A percentile compares a stretch with the other conserved stretches of the same genome.
Conservation (phyloP, 2,329 filamentous ascomycete species). For the Sclerotinia nivalis region DNA sequence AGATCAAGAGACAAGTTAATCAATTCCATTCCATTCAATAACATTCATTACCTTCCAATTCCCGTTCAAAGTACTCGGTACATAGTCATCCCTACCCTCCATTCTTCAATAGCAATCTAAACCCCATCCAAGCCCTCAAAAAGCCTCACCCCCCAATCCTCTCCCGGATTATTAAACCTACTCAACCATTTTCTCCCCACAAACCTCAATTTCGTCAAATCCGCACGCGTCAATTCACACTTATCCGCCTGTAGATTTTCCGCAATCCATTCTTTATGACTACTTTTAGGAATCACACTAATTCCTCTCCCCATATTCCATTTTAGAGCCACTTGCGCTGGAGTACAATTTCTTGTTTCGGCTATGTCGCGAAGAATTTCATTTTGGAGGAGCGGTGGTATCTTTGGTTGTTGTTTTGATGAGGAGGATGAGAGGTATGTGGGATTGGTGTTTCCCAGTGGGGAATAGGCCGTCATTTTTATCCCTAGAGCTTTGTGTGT, state of each 20-base stretch:
- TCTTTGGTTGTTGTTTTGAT: too few relatives aligned
- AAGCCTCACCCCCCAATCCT: slow-evolving; percentile 42
- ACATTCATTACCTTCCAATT: too few relatives aligned
- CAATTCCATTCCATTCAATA: too few relatives aligned
- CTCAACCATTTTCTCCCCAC: slow-evolving; percentile 40
- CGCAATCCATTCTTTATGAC: slow-evolving; percentile 45
- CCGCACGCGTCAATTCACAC: slow-evolving; percentile 42
- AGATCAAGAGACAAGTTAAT: too few relatives aligned
- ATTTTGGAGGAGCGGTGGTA: slow-evolving; percentile 12
- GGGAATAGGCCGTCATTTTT: slow-evolving; percentile 42
- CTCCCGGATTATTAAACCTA: slow-evolving; percentile 39
- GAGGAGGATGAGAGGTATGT: slow-evolving; percentile 30
- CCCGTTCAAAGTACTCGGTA: too few relatives aligned
- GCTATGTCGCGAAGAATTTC: not conserved
- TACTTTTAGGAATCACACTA: slow-evolving; percentile 53
- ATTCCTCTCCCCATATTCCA: slow-evolving; percentile 52
- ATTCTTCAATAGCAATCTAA: not conserved
- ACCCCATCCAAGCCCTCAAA: slow-evolving; percentile 26
- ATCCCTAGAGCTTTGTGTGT: slow-evolving; percentile 39
- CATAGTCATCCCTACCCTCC: too few relatives aligned
- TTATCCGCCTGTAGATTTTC: slow-evolving; percentile 54
- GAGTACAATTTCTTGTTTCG: slow-evolving; percentile 31
- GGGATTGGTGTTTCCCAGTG: slow-evolving; percentile 49
- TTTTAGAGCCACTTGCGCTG: slow-evolving; percentile 49
- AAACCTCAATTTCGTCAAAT: slow-evolving; percentile 44